phyloP scores from a whole-genome alignment of 371 early-diverging fungal genomes.

The Saksenaea vasiformis region DNA sequence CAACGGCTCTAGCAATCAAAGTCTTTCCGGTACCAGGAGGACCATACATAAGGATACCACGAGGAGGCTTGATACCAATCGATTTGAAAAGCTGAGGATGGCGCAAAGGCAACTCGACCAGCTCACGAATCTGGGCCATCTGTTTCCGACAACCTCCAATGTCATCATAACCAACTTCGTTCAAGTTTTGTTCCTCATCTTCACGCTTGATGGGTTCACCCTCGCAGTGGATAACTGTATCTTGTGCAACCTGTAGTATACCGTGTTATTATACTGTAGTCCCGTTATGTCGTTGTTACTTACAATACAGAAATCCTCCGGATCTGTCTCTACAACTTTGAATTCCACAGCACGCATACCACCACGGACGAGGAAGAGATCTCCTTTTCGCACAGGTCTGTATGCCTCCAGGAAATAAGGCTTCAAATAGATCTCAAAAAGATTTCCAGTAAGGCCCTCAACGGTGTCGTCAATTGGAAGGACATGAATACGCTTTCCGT shows the following conservation, averaged over 20 bases:
- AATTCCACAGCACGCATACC: constrained; percentile 99
- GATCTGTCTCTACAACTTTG: constrained; percentile 98
- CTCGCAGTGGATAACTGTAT: constrained; percentile 98
- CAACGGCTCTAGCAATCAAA: constrained; percentile 79
- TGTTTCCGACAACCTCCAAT: constrained; percentile 99
- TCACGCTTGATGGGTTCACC: constrained; percentile 98
- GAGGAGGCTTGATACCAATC: constrained; percentile 99
- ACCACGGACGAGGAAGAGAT: constrained; percentile 93
- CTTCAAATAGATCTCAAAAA: constrained; percentile 97
- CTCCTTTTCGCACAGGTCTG: constrained; percentile 96
- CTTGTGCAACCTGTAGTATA: constrained; percentile 78
- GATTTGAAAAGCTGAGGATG: constrained; percentile 98
- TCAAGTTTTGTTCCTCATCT: constrained; percentile 94
- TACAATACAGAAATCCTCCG: constrained; percentile 96
- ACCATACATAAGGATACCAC: constrained; percentile 98
- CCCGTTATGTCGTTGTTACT: constrained; percentile 29
- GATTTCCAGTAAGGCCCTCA: constrained; percentile 96
- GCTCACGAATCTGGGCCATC: constrained; percentile 99
- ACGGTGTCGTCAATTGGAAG: constrained; percentile 99
- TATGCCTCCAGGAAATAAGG: constrained; percentile 97
- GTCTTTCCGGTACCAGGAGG: constrained; percentile 99
- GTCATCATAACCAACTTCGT: constrained; percentile 98
- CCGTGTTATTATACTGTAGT: background rate
- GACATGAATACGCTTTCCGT: constrained; percentile 95
- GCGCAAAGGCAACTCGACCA: constrained; percentile 98